These are phyloP conservation scores for Phytophthora litchii DNA, from an alignment of 352 stramenopile species.

Conservation along the genomic window DNA sequence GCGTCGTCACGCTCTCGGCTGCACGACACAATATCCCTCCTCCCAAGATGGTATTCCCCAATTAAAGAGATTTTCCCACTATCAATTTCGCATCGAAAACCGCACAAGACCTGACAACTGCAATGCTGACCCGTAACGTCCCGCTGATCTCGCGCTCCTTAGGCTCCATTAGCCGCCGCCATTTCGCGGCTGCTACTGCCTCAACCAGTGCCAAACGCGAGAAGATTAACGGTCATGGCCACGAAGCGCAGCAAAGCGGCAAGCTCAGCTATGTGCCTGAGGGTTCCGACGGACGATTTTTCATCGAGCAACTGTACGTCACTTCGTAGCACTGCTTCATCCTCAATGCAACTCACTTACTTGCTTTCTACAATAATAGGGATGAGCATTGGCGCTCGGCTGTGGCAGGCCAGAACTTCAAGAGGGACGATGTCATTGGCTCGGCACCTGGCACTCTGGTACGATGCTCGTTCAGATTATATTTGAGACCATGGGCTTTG, in stretches of 20 bases:
- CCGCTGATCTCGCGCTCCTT: constrained; percentile 31
- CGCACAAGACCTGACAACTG: background rate
- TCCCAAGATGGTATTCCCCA: background rate
- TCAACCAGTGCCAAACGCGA: constrained; percentile 30
- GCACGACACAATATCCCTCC: constrained; percentile 9
- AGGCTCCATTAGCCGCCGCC: constrained; percentile 35
- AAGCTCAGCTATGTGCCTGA: constrained; percentile 60
- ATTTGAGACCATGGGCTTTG: background rate
- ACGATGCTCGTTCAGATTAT: constrained; percentile 16
- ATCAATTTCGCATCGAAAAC: constrained; percentile 18
- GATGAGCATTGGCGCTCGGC: constrained; percentile 78
- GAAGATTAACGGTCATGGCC: constrained; percentile 25
- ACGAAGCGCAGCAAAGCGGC: constrained; percentile 31
- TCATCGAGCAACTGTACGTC: constrained; percentile 71
- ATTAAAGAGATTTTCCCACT: constrained; percentile 12
- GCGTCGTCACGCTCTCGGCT: constrained; percentile 27
- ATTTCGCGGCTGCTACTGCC: constrained; percentile 43
- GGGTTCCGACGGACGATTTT: constrained; percentile 66
- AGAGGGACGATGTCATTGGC: constrained; percentile 69
- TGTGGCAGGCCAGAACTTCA: constrained; percentile 71
- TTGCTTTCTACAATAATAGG: constrained; percentile 12
- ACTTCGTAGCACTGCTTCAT: background rate
- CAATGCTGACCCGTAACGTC: constrained; percentile 43
- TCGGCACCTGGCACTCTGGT: constrained; percentile 73
- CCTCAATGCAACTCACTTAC: background rate